Base-by-base conservation (phyloP, 208 protist genomes). In the Trypanosoma conorhini region DNA sequence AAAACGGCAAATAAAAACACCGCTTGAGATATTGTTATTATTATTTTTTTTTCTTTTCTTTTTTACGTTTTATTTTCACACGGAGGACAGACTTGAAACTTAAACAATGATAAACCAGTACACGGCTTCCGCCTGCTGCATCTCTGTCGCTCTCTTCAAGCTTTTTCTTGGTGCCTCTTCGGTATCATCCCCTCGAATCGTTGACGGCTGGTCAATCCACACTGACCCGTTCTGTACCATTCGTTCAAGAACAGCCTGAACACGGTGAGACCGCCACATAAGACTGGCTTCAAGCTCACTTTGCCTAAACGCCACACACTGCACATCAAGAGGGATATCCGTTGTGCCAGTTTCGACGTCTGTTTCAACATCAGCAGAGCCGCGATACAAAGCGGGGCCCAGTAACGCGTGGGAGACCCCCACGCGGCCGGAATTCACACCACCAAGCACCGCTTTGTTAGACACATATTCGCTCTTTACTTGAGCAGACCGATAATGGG, bases 211-310 rank as follows among this genome's bases (percentile, higher is more conserved):
- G 21, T 93, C 87, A 19, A 96, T 77, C 89, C 91, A 96, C 31
- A 92, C 86, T 17, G 87, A 83, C 21, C 91, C 91, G 19, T 86
- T 81, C 60, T 93, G 88, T 65, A 96, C 80, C 74, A 92, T 80
- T 12, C 85, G 75, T 74, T 83, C 57, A 44, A 96, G 61, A 9
- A 76, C 85, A 0, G 83, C 82, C 3, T 84, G 72, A 28, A 79
- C 79, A 33, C 91, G 86, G 67, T 96, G 85, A 21, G 67, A n/a
- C 28, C 77, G 73, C 88, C 91, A 96, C 59, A 73, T 64, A 8
- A 96, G 74, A 13, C 65, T 73, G 8, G 65, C 30, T 24, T 64
- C 78, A 15, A 96, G 42, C 26, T 92, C 70, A 1, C 35, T 33
- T 60, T 83, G 74, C 38, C 82, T 85, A 38, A 91, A 46, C 9